Evolutionary conservation across 148 eudicot genomes (phyloP).

Genomic region (Persicaria tinctoria): DNA sequence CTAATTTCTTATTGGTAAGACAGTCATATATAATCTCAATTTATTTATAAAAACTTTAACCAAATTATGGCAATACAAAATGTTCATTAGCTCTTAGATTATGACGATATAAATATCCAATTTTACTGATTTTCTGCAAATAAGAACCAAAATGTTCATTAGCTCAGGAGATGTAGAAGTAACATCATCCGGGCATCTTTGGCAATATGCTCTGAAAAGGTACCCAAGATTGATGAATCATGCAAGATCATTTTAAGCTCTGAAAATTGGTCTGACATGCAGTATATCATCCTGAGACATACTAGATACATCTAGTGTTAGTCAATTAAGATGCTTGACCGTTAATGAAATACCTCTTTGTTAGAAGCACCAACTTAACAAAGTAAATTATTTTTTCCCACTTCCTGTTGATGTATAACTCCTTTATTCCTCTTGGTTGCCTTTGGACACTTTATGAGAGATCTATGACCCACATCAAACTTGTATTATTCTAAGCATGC

Average conservation of each 20-base stretch:
- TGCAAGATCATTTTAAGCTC: conserved; percentile 88
- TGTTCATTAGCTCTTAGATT: background rate
- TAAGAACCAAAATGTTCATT: background rate
- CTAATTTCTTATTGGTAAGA: background rate
- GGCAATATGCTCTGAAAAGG: conserved; percentile 45
- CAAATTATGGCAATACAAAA: background rate
- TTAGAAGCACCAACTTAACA: background rate
- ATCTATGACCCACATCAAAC: background rate
- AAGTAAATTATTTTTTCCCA: background rate
- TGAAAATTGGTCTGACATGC: conserved; percentile 90
- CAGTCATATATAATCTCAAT: background rate
- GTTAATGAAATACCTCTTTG: conserved; percentile 9
- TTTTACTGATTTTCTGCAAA: background rate
- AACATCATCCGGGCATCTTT: conserved; percentile 53
- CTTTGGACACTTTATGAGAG: background rate
- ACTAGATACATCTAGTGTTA: conserved; percentile 69
- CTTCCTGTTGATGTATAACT: background rate
- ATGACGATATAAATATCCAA: background rate
- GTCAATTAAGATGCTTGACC: conserved; percentile 35
- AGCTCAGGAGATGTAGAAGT: conserved; percentile 56
- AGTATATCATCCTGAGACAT: conserved; percentile 97
- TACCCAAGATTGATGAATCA: conserved; percentile 54
- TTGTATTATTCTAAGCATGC: no score
- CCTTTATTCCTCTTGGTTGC: background rate
- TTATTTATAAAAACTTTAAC: background rate